Conservation (phyloP, 345 rosid genomes). For the Orychophragmus violaceus region DNA sequence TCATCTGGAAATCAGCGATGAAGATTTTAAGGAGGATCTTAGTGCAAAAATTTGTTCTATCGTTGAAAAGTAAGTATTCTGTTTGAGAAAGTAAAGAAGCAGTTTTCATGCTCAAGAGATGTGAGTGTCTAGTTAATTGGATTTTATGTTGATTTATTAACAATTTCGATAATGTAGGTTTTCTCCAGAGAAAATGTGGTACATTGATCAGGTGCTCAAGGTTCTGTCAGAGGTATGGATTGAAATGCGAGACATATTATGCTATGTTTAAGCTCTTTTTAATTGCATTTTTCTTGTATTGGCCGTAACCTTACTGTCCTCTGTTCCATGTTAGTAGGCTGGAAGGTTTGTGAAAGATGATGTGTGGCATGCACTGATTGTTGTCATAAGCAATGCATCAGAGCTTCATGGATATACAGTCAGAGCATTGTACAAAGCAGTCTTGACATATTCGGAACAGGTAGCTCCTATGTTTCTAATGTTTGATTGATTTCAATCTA, state of each 20-base stretch:
- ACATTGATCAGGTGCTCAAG: conserved; percentile 98
- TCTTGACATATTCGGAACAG: conserved; percentile 77
- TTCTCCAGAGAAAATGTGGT: conserved; percentile 95
- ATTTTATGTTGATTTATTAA: conserved; percentile 19
- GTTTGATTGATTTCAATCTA: conserved; percentile 5
- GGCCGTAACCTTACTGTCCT: conserved; percentile 27
- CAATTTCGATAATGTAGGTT: conserved; percentile 53
- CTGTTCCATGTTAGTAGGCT: conserved; percentile 63
- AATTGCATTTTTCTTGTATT: conserved; percentile 3
- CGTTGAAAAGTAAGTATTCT: conserved; percentile 78
- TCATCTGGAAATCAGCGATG: conserved; percentile 89
- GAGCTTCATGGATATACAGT: conserved; percentile 96
- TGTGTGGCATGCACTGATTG: conserved; percentile 94
- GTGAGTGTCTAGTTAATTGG: conserved; percentile 2
- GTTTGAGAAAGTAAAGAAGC: conserved; percentile 1
- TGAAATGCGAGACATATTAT: conserved; percentile 14
- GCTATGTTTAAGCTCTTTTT: conserved; percentile 1
- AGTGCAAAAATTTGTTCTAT: conserved; percentile 95
- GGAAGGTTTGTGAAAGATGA: conserved; percentile 98
- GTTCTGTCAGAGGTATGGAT: conserved; percentile 88
- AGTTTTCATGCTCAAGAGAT: neutral
- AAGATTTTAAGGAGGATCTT: conserved; percentile 94
- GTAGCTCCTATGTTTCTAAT: conserved; percentile 36
- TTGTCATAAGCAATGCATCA: conserved; percentile 89
- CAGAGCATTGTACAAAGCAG: conserved; percentile 77